A percentile compares a stretch with the other conserved stretches of the same genome.
phyloP scores from a whole-genome alignment of 768 basidiomycete species.

The Boletus subparvulus region DNA sequence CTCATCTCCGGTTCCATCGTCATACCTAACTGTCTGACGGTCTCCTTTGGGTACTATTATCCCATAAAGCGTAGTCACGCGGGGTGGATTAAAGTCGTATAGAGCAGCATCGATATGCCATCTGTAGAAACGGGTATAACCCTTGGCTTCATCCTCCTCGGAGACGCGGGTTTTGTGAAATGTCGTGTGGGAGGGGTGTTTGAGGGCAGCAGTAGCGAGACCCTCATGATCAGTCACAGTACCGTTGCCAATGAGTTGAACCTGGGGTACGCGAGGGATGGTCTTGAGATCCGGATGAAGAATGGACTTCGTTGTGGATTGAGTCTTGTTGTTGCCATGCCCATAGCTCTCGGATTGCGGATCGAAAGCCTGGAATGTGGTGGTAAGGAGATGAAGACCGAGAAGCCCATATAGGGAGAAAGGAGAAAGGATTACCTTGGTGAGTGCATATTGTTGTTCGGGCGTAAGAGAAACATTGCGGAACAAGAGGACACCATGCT shows the following conservation, averaged over 20 bases:
- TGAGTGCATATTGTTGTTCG: constrained; percentile 81
- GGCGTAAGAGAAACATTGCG: constrained; percentile 66
- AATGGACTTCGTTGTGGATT: constrained; percentile 70
- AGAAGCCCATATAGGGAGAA: neutral
- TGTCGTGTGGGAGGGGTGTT: constrained; percentile 81
- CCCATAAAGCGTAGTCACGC: constrained; percentile 83
- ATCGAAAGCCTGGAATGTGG: constrained; percentile 69
- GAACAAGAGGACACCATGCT: constrained; percentile 79
- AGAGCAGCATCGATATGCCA: constrained; percentile 94
- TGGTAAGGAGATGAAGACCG: neutral
- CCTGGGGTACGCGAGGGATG: constrained; percentile 83
- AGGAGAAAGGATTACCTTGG: constrained; percentile 55
- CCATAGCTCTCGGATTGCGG: constrained; percentile 63
- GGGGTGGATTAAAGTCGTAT: constrained; percentile 74
- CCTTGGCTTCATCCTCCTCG: constrained; percentile 69
- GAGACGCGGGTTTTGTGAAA: constrained; percentile 84
- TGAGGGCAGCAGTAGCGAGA: constrained; percentile 71
- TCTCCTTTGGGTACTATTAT: constrained; percentile 68
- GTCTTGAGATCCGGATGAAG: constrained; percentile 90
- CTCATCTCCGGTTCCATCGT: constrained; percentile 86
- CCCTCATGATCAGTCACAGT: constrained; percentile 79
- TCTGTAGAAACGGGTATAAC: constrained; percentile 85
- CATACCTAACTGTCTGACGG: constrained; percentile 67
- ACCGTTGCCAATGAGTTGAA: constrained; percentile 91
- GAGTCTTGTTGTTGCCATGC: constrained; percentile 87